A percentile compares a stretch with the other conserved stretches of the same genome.
Evolutionary conservation across 2,329 filamentous ascomycete species (phyloP).

Genomic region (Colletotrichum tamarilloi): DNA sequence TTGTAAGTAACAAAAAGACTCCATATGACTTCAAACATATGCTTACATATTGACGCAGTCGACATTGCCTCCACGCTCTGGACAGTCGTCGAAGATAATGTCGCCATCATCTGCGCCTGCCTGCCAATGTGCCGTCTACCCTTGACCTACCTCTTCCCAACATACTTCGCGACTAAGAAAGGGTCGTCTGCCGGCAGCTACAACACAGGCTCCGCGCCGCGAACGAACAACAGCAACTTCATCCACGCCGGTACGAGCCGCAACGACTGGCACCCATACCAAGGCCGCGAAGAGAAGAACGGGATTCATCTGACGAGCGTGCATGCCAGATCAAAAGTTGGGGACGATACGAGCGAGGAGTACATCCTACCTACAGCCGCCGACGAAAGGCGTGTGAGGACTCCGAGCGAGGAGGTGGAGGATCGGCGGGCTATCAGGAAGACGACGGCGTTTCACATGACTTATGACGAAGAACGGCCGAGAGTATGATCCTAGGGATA

Average conservation of each 20-base stretch:
- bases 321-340: slow-evolving; percentile 31
- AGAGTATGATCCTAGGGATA: neutral
- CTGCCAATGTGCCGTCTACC: slow-evolving; percentile 48
- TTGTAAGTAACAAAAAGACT: slow-evolving; percentile 41
- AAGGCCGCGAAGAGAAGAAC: slow-evolving; percentile 44
- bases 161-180: slow-evolving; percentile 41
- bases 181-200: slow-evolving; percentile 26
- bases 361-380: slow-evolving; percentile 44
- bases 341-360: slow-evolving; percentile 47
- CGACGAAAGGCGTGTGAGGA: slow-evolving; percentile 15
- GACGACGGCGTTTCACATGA: slow-evolving; percentile 49
- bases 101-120: slow-evolving; percentile 41
- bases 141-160: slow-evolving; percentile 50
- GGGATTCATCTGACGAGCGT: slow-evolving; percentile 42
- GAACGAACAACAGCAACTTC: slow-evolving; percentile 18
- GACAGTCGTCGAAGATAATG: slow-evolving; percentile 40
- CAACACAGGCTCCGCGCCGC: slow-evolving; percentile 19
- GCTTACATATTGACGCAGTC: slow-evolving; percentile 40
- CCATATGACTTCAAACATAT: neutral
- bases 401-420: slow-evolving; percentile 28
- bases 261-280: slow-evolving; percentile 47
- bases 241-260: slow-evolving; percentile 38
- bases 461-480: slow-evolving; percentile 41
- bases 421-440: slow-evolving; percentile 46
- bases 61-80: slow-evolving; percentile 40